Base-by-base conservation (phyloP, 345 rosid species). In the Aurinia saxatilis region DNA sequence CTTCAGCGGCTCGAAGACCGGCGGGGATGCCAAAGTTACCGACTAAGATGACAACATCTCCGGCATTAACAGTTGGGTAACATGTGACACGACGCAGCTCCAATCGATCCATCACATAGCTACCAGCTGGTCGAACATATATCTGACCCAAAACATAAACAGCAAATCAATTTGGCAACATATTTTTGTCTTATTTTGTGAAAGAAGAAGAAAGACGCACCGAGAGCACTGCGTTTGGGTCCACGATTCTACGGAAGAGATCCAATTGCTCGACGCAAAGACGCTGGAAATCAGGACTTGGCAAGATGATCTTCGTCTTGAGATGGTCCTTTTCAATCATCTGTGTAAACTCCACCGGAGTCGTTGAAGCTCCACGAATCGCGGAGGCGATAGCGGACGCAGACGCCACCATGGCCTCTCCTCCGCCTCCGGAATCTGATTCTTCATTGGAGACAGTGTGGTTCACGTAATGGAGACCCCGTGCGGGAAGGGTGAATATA, bases 101-200 rank as follows among this genome's bases (percentile, higher is more conserved):
- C 21, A 92, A 57, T 30, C 85, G 78, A 78, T 92, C 96, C 98
- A 86, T 92, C 13, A 92, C 96, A 55, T 92, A 88, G 40, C 98
- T 86, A 60, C 96, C 95, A 8, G 98, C 96, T 10, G 95, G 98
- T 74, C 95, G 80, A 65, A 86, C 95, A 53, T 88, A 92, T 50
- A 92, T 80, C 97, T 90, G 60, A 63, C 34, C 23, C 33, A 49
- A 30, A 2, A 18, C 18, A 19, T 1, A 2, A 14, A 50, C 21
- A 42, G 39, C 36, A 15, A 44, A 11, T 55, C 49, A 11, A 44
- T 42, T 11, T 0, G 7, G 10, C 2, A 33, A 45, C 39, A 52
- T 41, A 23, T 4, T 4, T 40, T 23, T 14, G 44, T 30, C 45
- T 11, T n/a, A n/a, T 2, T 34, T 16, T 52, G 33, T 4, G 7